Evolutionary conservation across 2,329 filamentous ascomycete genomes (phyloP).

Genomic region (Diaporthe humulicola): DNA sequence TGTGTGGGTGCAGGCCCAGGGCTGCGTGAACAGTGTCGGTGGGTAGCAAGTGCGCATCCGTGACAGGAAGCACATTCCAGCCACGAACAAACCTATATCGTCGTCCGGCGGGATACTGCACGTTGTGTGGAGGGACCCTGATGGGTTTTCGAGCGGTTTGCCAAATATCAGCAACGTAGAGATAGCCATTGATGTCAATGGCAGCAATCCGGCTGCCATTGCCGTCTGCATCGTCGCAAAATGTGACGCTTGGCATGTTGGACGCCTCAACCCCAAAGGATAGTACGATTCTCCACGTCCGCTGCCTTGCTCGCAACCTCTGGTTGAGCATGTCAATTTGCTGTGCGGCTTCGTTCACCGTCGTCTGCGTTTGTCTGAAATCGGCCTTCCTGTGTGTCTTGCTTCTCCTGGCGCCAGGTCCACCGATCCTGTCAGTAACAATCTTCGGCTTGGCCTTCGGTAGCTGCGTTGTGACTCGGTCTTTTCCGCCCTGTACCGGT

Average conservation of each 20-base stretch:
- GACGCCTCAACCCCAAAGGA: slow-evolving; percentile 53
- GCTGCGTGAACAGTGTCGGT: slow-evolving; percentile 27
- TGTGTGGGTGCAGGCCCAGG: slow-evolving; percentile 24
- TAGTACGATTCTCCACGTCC: slow-evolving; percentile 65
- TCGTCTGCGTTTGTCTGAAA: not conserved
- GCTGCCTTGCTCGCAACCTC: slow-evolving; percentile 56
- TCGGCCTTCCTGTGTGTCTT: too few relatives aligned
- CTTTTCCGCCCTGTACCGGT: not conserved
- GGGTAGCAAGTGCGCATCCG: slow-evolving; percentile 33
- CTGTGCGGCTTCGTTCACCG: not conserved
- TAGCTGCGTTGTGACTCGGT: not conserved
- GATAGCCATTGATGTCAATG: slow-evolving; percentile 62
- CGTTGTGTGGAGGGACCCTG: slow-evolving; percentile 44
- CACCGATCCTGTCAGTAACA: not conserved
- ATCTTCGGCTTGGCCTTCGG: not conserved
- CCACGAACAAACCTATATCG: slow-evolving; percentile 5
- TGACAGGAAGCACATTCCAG: slow-evolving; percentile 36
- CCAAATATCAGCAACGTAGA: slow-evolving; percentile 69
- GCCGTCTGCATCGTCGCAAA: slow-evolving; percentile 60
- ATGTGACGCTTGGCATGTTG: slow-evolving; percentile 68
- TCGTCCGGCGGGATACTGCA: slow-evolving; percentile 25
- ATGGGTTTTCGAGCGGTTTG: slow-evolving; percentile 47
- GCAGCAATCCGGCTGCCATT: slow-evolving; percentile 64
- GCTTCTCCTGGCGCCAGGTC: too few relatives aligned
- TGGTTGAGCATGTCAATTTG: slow-evolving; percentile 45